Conservation (phyloP, 306 rosid species). For the Acacia crassicarpa region DNA sequence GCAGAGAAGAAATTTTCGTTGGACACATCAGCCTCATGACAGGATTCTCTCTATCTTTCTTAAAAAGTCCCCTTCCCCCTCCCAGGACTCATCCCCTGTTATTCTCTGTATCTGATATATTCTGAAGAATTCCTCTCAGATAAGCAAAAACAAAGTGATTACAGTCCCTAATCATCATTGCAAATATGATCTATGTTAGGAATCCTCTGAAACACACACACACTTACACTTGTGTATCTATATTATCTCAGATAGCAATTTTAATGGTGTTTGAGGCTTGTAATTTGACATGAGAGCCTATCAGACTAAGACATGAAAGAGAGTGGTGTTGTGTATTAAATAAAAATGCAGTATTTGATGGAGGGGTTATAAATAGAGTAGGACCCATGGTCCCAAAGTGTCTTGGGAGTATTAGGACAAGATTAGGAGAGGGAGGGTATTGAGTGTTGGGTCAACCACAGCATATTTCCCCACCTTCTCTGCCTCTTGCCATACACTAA, state of each 20-base stretch:
- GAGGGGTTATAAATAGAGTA: slow-evolving; percentile 48
- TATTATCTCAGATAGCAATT: not conserved
- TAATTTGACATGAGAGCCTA: not conserved
- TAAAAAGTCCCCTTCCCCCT: not conserved
- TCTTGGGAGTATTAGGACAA: slow-evolving; percentile 80
- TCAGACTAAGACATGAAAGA: not conserved
- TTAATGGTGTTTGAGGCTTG: not conserved
- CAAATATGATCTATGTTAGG: not conserved
- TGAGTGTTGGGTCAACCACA: slow-evolving; percentile 81
- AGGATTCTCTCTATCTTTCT: not conserved
- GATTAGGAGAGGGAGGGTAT: slow-evolving; percentile 59
- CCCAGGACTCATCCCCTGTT: not conserved
- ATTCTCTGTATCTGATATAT: not conserved
- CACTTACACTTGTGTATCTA: not conserved
- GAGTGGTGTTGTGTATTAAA: not conserved
- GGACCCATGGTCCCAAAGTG: slow-evolving; percentile 87
- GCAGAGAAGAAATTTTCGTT: slow-evolving; percentile 3
- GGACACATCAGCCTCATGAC: slow-evolving; percentile 8
- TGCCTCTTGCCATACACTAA: slow-evolving; percentile 41
- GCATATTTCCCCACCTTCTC: slow-evolving; percentile 86
- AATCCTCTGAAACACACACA: not conserved
- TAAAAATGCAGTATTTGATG: not conserved
- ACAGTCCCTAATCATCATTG: not conserved
- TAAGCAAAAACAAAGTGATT: not conserved
- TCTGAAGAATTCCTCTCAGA: not conserved